Percentiles rank a stretch among this genome's conserved stretches.
Evolutionary conservation across 78 protist species (phyloP).

Genomic region (Dictyostelium firmibasis): DNA sequence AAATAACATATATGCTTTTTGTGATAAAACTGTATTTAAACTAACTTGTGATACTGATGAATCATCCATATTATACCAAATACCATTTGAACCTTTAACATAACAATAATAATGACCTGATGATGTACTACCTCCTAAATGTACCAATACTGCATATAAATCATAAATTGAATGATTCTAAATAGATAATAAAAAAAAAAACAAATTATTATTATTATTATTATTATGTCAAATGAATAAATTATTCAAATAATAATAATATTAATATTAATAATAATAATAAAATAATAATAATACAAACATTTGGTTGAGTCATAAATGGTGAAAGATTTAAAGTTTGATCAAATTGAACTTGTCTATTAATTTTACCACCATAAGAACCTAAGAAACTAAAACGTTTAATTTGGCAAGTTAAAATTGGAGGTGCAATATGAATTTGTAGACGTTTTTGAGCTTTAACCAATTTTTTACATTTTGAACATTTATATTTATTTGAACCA

Average conservation of each 20-base stretch:
- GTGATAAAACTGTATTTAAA: slow-evolving; percentile 37
- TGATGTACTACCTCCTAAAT: slow-evolving; percentile 81
- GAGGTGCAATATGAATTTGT: slow-evolving; percentile 68
- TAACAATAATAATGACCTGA: slow-evolving; percentile 94
- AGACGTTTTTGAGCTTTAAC: slow-evolving; percentile 71
- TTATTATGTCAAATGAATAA: background rate
- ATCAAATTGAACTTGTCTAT: slow-evolving; percentile 55
- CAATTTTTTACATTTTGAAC: slow-evolving; percentile 79
- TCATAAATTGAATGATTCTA: slow-evolving; percentile 65
- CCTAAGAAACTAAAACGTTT: slow-evolving; percentile 77
- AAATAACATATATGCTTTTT: slow-evolving; percentile 81
- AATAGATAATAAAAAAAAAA: background rate
- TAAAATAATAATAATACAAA: background rate
- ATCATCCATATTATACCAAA: slow-evolving; percentile 80
- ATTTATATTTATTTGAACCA: slow-evolving; percentile 90
- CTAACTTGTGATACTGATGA: slow-evolving; percentile 43
- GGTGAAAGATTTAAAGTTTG: slow-evolving; percentile 47
- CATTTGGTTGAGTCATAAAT: slow-evolving; percentile 13
- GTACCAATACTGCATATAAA: slow-evolving; percentile 93
- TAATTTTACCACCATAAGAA: slow-evolving; percentile 66
- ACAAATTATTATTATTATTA: background rate
- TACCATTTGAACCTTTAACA: slow-evolving; percentile 41
- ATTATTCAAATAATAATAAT: background rate
- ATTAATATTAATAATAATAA: background rate
- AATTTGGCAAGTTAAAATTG: slow-evolving; percentile 78